Evolutionary conservation across 75 land plant species (phyloP), one percentile per base, ranked within the genome.

Genomic region (Cunninghamia lanceolata): DNA sequence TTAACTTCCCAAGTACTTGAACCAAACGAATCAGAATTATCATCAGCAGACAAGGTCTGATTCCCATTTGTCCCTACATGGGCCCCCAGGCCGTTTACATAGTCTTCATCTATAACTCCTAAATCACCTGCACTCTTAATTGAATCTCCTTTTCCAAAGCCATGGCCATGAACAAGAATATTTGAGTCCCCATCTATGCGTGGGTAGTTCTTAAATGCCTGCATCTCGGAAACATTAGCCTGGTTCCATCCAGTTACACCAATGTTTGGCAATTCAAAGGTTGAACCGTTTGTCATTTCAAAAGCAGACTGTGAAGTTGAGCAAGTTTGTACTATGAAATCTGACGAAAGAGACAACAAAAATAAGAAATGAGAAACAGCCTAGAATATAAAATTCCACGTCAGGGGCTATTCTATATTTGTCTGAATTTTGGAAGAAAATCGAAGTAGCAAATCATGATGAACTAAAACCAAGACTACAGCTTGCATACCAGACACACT

Each of bases 21-120:
- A 19, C 63, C 84, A 83, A 83, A 83, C 4, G 84, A 83, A 5
- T 83, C 84, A 35, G 84, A 83, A 21, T 83, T 83, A 36, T 54
- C 56, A 83, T 83, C 84, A 35, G 84, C 17, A 35, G 30, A 53
- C 42, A 83, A 53, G 11, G 84, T 83, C 39, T 6, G 63, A 8
- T 35, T 83, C 13, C 39, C 66, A 53, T 16, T 50, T 83, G 38
- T 8, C 19, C 38, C 84, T 53, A 4, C 84, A 47, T 83, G 84
- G 32, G 2, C 15, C 63, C 50, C 56, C 63, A 52, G 2, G 25
- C 63, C 63, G 53, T 35, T 54, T 30, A 54, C 63, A 21, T 54
- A 34, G 16, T 83, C 59, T 53, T 52, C 84, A 19, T 52, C 30
- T n/a, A 30, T 21, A 35, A 83, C n/a, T 52, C 40, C 40, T 3